Conservation (phyloP, 495 filamentous ascomycete species). For the Cenococcum geophilum region DNA sequence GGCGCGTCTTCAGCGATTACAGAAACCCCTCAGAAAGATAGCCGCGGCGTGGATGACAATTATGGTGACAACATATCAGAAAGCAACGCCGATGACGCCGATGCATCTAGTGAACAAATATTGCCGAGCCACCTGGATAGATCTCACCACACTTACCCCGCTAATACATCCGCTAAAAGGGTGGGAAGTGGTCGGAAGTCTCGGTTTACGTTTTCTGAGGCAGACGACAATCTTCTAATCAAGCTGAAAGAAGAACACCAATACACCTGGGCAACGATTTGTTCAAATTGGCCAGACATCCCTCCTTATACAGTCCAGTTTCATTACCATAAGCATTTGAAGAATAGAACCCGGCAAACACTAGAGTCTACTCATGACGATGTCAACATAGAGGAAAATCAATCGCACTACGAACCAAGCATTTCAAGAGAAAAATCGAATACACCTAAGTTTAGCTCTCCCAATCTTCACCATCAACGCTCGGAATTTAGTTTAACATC, state of each 20-base stretch:
- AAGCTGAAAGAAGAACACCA: background rate
- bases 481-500: background rate
- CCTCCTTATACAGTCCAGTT: background rate
- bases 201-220: background rate
- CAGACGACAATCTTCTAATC: background rate
- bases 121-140: background rate
- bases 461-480: background rate
- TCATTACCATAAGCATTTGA: conserved; percentile 1
- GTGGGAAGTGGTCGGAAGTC: background rate
- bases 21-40: background rate
- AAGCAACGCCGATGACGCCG: background rate
- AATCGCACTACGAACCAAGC: background rate
- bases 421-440: background rate
- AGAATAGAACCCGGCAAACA: background rate
- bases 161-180: conserved; percentile 5
- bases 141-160: conserved; percentile 1
- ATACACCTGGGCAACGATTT: background rate
- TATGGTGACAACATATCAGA: background rate
- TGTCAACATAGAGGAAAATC: background rate
- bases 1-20: background rate
- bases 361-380: background rate
- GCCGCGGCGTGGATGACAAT: background rate
- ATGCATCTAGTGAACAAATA: background rate
- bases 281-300: background rate
- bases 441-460: background rate